A percentile compares a stretch with the other conserved stretches of the same genome.
These are phyloP conservation scores for Colletotrichum graminicola DNA, from an alignment of 2,329 filamentous ascomycete genomes.

Conservation along the genomic window DNA sequence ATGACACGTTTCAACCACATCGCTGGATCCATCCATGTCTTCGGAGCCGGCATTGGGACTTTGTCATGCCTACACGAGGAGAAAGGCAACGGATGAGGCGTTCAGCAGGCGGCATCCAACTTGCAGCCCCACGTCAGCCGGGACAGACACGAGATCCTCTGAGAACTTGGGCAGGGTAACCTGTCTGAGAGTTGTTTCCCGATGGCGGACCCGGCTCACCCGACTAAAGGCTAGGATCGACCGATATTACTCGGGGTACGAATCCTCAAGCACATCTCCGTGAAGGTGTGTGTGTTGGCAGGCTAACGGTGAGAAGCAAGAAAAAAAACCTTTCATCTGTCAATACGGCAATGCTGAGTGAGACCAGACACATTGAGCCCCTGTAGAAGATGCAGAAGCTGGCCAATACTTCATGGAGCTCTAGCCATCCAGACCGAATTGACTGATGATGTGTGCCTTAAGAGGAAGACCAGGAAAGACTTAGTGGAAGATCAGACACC, in stretches of 20 bases:
- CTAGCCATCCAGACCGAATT: constrained; percentile 22
- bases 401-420: constrained; percentile 7
- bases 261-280: constrained; percentile 24
- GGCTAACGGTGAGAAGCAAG: constrained; percentile 29
- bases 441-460: constrained; percentile 37
- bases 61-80: constrained; percentile 8
- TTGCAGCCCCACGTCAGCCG: constrained; percentile 8
- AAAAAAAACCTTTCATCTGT: constrained; percentile 7
- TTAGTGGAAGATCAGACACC: constrained; percentile 22
- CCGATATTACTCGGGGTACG: constrained; percentile 20
- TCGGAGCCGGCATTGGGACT: constrained; percentile 3
- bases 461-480: constrained; percentile 1
- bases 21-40: constrained; percentile 23
- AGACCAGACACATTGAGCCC: constrained; percentile 28
- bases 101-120: constrained; percentile 18
- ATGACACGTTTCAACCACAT: constrained; percentile 11
- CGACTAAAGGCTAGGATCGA: constrained; percentile 29
- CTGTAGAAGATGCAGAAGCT: constrained; percentile 37
- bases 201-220: constrained; percentile 16
- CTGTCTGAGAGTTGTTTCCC: constrained; percentile 11
- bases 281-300: constrained; percentile 34
- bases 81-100: background rate
- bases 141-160: background rate
- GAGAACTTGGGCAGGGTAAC: background rate
- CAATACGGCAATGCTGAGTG: constrained; percentile 37